These are phyloP conservation scores for Flaveria sonorensis DNA, from an alignment of 129 eudicot species.

Conservation along the genomic window DNA sequence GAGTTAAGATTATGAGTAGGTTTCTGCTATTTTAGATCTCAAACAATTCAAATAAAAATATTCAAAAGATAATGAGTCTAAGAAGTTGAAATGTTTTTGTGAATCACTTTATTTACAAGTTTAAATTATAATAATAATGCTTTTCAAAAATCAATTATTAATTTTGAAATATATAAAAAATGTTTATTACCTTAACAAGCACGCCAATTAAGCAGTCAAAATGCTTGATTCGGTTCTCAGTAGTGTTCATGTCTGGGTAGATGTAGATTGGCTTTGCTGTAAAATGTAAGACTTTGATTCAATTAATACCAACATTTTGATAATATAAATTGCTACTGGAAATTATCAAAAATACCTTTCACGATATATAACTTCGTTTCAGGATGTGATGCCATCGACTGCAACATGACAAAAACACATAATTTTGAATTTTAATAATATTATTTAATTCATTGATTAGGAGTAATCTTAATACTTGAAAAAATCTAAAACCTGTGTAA, in stretches of 20 bases:
- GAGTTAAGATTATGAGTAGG: too few species aligned
- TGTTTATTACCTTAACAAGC: slow-evolving; percentile 41
- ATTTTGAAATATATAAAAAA: too few species aligned
- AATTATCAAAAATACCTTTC: slow-evolving; percentile 23
- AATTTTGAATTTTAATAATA: slow-evolving; percentile 13
- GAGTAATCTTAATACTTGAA: too few species aligned
- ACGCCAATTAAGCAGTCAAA: slow-evolving; percentile 42
- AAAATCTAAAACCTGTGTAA: too few species aligned
- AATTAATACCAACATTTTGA: background rate
- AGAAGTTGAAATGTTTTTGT: too few species aligned
- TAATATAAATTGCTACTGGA: background rate
- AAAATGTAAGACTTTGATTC: background rate
- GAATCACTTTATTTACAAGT: too few species aligned
- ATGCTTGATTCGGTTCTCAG: slow-evolving; percentile 28
- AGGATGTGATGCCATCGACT: slow-evolving; percentile 42
- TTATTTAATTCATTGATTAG: background rate
- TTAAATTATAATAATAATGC: too few species aligned
- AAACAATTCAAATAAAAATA: too few species aligned
- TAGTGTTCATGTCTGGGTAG: slow-evolving; percentile 42
- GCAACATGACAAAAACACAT: slow-evolving; percentile 20
- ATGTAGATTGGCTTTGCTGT: slow-evolving; percentile 45
- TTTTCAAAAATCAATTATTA: too few species aligned
- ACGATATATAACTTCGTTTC: slow-evolving; percentile 32
- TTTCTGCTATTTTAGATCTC: too few species aligned
- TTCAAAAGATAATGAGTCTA: too few species aligned